phyloP scores from a whole-genome alignment of 306 rosid genomes.

The Vigna radiata region DNA sequence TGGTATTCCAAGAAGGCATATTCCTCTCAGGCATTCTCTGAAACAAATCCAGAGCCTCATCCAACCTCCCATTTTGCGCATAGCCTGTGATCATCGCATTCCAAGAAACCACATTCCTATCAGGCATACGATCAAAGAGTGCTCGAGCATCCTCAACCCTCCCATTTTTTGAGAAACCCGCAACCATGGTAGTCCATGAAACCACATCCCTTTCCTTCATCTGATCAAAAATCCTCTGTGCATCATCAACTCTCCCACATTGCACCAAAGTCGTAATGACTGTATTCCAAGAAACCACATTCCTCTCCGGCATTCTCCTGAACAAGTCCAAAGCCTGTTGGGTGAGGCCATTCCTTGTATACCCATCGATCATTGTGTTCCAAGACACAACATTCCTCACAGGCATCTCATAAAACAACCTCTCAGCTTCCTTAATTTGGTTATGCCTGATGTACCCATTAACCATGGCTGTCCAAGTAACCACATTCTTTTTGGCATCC shows the following conservation, averaged over 20 bases:
- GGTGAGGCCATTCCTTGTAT: slow-evolving; percentile 47
- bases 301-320: slow-evolving; percentile 54
- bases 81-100: slow-evolving; percentile 49
- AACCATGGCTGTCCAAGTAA: slow-evolving; percentile 52
- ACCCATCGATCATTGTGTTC: slow-evolving; percentile 61
- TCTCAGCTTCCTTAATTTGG: slow-evolving; percentile 53
- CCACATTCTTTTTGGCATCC: slow-evolving; percentile 50
- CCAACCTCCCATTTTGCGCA: slow-evolving; percentile 52
- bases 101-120: slow-evolving; percentile 56
- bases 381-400: slow-evolving; percentile 51
- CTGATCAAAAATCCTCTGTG: slow-evolving; percentile 40
- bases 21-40: slow-evolving; percentile 58
- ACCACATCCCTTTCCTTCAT: slow-evolving; percentile 57
- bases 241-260: slow-evolving; percentile 53
- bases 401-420: slow-evolving; percentile 54
- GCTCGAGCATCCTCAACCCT: slow-evolving; percentile 53
- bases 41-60: slow-evolving; percentile 54
- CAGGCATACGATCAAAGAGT: slow-evolving; percentile 54
- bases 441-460: slow-evolving; percentile 49
- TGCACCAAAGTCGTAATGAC: slow-evolving; percentile 50
- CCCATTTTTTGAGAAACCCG: slow-evolving; percentile 49
- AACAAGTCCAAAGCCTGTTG: slow-evolving; percentile 53
- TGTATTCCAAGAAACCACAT: slow-evolving; percentile 54
- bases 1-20: slow-evolving; percentile 60
- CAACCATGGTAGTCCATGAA: slow-evolving; percentile 60